phyloP scores from a whole-genome alignment of 1,284 basidiomycete genomes.

The Cryptococcus floricola region DNA sequence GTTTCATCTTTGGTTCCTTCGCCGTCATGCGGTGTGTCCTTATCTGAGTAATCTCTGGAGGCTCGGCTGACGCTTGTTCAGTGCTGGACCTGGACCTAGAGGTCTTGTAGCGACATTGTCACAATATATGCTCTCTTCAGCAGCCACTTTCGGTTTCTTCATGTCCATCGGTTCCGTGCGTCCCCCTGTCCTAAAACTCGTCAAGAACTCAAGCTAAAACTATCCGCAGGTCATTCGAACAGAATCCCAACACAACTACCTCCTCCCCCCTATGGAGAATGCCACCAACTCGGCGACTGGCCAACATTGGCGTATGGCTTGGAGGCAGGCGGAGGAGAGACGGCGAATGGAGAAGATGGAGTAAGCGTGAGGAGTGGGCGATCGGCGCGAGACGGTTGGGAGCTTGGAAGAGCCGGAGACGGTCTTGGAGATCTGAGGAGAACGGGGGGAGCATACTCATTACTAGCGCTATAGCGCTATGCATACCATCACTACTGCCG shows the following conservation, averaged over 20 bases:
- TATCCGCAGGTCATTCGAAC: slow-evolving; percentile 42
- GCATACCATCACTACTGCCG: not conserved
- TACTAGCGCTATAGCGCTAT: not conserved
- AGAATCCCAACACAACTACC: slow-evolving; percentile 31
- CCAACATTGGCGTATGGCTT: slow-evolving; percentile 13
- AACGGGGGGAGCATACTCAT: not conserved
- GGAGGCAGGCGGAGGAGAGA: slow-evolving; percentile 11
- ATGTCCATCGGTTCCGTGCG: slow-evolving; percentile 50
- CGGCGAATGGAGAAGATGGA: slow-evolving; percentile 3
- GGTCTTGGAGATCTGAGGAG: too few species aligned
- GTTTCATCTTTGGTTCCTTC: slow-evolving; percentile 91
- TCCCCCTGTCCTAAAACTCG: not conserved
- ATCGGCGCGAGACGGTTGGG: too few species aligned
- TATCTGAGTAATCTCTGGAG: not conserved
- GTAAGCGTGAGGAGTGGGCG: too few species aligned
- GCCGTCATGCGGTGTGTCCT: slow-evolving; percentile 72
- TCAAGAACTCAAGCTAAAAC: not conserved
- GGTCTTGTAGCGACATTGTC: slow-evolving; percentile 81
- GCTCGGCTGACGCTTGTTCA: not conserved
- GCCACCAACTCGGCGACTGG: slow-evolving; percentile 3
- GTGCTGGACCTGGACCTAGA: slow-evolving; percentile 71
- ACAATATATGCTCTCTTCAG: slow-evolving; percentile 78
- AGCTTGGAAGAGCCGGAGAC: too few species aligned
- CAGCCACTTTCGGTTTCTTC: slow-evolving; percentile 50
- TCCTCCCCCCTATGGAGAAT: slow-evolving; percentile 17